Evolutionary conservation across 2,329 filamentous ascomycete species (phyloP).

Genomic region (Alternaria metachromatica): DNA sequence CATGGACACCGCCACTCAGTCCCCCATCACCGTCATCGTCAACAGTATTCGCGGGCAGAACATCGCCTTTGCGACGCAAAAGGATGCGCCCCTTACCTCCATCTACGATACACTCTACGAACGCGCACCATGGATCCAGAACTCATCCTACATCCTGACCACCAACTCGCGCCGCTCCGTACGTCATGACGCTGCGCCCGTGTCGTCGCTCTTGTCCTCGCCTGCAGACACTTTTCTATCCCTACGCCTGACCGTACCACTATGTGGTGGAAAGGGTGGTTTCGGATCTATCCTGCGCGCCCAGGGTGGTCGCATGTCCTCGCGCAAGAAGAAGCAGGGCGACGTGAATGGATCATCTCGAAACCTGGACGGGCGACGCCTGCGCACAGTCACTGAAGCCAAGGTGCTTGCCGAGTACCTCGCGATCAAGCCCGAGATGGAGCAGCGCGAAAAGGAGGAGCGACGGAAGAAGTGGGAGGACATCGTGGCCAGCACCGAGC

Average conservation of each 20-base stretch:
- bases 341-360: constrained; percentile 90
- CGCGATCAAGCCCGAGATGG: constrained; percentile 96
- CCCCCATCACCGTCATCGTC: constrained; percentile 67
- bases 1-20: constrained; percentile 35
- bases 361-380: constrained; percentile 86
- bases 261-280: constrained; percentile 94
- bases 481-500: constrained; percentile 83
- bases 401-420: constrained; percentile 95
- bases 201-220: constrained; percentile 68
- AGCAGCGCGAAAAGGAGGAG: constrained; percentile 88
- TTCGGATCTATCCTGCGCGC: constrained; percentile 97
- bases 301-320: constrained; percentile 97
- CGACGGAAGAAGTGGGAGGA: constrained; percentile 84
- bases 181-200: constrained; percentile 58
- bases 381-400: constrained; percentile 92
- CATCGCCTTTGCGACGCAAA: constrained; percentile 78
- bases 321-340: constrained; percentile 83
- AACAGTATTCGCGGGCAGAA: constrained; percentile 83
- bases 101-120: constrained; percentile 68
- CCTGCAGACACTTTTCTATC: constrained; percentile 74
- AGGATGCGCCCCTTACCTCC: constrained; percentile 70
- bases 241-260: constrained; percentile 77
- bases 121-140: constrained; percentile 63
- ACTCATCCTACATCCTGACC: constrained; percentile 74
- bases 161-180: constrained; percentile 80